Base-by-base conservation (phyloP, 805 yeast species). In the Maudiozyma saulgeensis region DNA sequence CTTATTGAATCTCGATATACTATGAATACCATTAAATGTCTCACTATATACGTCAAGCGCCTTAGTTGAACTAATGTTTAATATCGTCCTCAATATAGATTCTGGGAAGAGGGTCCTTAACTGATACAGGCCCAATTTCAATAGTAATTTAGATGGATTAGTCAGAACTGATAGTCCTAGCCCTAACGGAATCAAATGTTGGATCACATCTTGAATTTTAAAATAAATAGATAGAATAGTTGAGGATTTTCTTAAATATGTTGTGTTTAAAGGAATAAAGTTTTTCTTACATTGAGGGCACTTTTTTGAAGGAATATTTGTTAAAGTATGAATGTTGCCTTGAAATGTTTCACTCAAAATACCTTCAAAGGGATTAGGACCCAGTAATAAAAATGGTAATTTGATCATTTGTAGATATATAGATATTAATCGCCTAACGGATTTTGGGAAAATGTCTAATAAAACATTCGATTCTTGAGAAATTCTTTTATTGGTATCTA, bases 91-190 rank as follows among this genome's bases (percentile, higher is more conserved):
- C 26, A 63, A 43, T 16, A 51, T 51, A n/a, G 45, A 51, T 45
- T 63, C 67, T 6, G 66, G 64, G 31, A 63, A 62, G 11, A 63
- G 31, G 23, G 55, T 49, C 28, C 66, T 48, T 32, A 63, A 45
- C 50, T 61, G 66, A 60, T 60, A 57, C 15, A 63, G 35, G 2
- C 63, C 63, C 12, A 61, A 25, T 42, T 57, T 55, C 34, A 59
- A 56, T 46, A 54, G 51, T 49, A 55, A 47, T 45, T 55, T 56
- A 2, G 54, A 52, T 23, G 59, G 50, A 38, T 61, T 63, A 1
- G 44, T 28, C 6, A 52, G 15, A 11, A 45, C 15, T 13, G 37
- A n/a, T 12, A 40, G 11, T 4, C 50, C 23, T 39, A 49, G 13
- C 1, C 25, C 46, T 12, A 51, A n/a, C 18, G 53, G 49, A 5